Conservation (phyloP, 2,329 filamentous ascomycete genomes). For the Fusarium sp. region DNA sequence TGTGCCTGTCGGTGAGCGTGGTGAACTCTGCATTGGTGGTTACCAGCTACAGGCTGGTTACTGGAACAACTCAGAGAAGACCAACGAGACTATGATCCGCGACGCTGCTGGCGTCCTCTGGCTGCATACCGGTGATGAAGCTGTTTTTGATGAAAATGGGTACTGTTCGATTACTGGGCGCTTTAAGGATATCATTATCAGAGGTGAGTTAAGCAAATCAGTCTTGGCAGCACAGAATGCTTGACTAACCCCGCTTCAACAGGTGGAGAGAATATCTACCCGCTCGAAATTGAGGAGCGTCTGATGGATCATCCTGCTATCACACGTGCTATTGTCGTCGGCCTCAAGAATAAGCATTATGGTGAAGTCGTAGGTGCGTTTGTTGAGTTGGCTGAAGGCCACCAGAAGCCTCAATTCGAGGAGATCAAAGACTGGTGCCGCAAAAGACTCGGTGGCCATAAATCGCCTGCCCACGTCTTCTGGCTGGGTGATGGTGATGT, state of each 20-base stretch:
- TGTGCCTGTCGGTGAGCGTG: conserved; percentile 74
- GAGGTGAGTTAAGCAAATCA: conserved; percentile 58
- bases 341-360: conserved; percentile 76
- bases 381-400: conserved; percentile 56
- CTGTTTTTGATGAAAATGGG: conserved; percentile 74
- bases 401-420: conserved; percentile 58
- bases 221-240: conserved; percentile 21
- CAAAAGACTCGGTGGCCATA: conserved; percentile 71
- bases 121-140: conserved; percentile 76
- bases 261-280: conserved; percentile 80
- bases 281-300: conserved; percentile 80
- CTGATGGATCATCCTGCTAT: conserved; percentile 73
- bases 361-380: conserved; percentile 80
- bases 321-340: conserved; percentile 74
- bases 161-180: conserved; percentile 80
- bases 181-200: conserved; percentile 84
- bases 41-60: conserved; percentile 79
- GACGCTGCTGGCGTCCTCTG: conserved; percentile 68
- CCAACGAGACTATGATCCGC: conserved; percentile 68
- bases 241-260: conserved; percentile 32
- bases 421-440: conserved; percentile 73
- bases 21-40: conserved; percentile 82
- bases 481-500: conserved; percentile 75
- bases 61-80: conserved; percentile 80
- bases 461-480: conserved; percentile 79